Percentiles rank a stretch among this genome's conserved stretches.
Evolutionary conservation across 306 rosid genomes (phyloP).

Genomic region (Herpetospermum pedunculosum): DNA sequence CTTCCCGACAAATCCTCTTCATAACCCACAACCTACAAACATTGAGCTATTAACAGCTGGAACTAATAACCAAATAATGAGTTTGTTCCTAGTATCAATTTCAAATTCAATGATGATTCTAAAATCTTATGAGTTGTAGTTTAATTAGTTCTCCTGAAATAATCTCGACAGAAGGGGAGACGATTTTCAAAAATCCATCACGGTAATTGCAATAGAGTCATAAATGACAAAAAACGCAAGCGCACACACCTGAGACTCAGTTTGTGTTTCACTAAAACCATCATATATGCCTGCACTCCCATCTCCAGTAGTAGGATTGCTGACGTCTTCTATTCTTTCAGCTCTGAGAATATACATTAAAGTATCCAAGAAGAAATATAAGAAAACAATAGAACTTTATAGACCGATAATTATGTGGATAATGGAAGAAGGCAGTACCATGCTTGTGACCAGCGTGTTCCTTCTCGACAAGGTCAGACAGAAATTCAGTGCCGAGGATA

Average conservation of each 20-base stretch:
- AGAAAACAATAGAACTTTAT: no score
- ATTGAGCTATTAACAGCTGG: slow-evolving; percentile 8
- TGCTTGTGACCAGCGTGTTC: no score
- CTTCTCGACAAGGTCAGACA: no score
- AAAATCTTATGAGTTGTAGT: neutral
- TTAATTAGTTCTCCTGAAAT: neutral
- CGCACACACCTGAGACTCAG: slow-evolving; percentile 76
- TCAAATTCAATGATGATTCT: neutral
- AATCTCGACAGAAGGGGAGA: neutral
- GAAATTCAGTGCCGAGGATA: no score
- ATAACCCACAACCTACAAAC: slow-evolving; percentile 63
- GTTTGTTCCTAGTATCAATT: slow-evolving; percentile 8
- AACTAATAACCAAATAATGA: slow-evolving; percentile 10
- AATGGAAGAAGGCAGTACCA: no score
- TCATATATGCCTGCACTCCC: slow-evolving; percentile 34
- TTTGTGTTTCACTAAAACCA: slow-evolving; percentile 83
- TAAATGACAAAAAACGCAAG: neutral
- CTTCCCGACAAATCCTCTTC: slow-evolving; percentile 93
- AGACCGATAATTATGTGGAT: no score
- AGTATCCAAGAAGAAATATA: no score
- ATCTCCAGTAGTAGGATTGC: slow-evolving; percentile 32
- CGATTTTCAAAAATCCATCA: neutral
- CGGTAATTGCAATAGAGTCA: neutral
- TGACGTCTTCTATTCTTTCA: slow-evolving; percentile 35
- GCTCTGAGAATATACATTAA: slow-evolving; percentile 10